These are phyloP conservation scores for Potentilla sterilis DNA, from an alignment of 306 rosid genomes.

Conservation along the genomic window DNA sequence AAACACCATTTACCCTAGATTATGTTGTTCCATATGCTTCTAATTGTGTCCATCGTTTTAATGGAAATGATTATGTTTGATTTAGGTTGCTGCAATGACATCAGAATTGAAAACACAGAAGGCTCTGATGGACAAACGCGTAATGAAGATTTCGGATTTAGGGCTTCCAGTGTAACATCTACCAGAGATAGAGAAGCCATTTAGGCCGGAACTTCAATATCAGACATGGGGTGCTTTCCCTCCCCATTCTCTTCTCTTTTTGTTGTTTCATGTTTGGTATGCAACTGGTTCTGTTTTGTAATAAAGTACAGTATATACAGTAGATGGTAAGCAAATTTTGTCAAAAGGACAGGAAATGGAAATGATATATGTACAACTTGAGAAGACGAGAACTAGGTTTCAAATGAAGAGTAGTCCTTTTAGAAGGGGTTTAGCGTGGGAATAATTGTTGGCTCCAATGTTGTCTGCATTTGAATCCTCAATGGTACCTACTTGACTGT, in stretches of 20 bases:
- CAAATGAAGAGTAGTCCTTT: neutral
- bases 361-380: neutral
- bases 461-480: no score
- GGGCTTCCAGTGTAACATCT: conserved; percentile 62
- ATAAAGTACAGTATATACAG: neutral
- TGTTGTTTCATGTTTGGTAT: neutral
- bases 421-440: no score
- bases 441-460: no score
- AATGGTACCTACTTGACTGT: neutral
- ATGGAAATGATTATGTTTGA: neutral
- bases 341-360: neutral
- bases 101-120: conserved; percentile 59
- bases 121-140: conserved; percentile 51
- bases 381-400: no score
- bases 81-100: conserved; percentile 71
- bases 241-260: neutral
- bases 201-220: neutral
- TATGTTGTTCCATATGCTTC: neutral
- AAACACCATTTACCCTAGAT: neutral
- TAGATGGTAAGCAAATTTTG: neutral
- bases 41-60: neutral
- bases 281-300: neutral
- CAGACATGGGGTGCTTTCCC: neutral
- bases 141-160: conserved; percentile 67
- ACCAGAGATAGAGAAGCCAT: neutral